phyloP scores from a whole-genome alignment of 495 filamentous ascomycete species.

The Lophium mytilinum region DNA sequence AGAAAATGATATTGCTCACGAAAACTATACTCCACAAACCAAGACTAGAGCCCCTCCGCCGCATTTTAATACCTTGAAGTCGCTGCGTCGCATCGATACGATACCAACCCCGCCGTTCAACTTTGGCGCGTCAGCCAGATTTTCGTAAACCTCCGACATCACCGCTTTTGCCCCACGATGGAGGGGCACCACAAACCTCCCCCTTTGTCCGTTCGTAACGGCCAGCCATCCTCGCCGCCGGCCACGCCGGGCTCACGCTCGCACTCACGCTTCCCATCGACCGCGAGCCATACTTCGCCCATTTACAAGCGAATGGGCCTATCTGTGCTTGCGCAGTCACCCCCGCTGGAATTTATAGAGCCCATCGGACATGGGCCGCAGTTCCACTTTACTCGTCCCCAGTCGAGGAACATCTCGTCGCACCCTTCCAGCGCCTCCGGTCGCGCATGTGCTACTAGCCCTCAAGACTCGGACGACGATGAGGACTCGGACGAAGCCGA shows the following conservation, averaged over 20 bases:
- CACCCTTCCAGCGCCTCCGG: slow-evolving; percentile 22
- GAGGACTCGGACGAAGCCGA: slow-evolving; percentile 12
- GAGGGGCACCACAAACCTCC: slow-evolving; percentile 11
- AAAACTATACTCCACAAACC: slow-evolving; percentile 15
- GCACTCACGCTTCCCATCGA: slow-evolving; percentile 21
- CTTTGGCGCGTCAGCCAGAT: background rate
- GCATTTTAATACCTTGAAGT: slow-evolving; percentile 18
- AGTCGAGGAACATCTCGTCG: slow-evolving; percentile 20
- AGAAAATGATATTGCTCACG: slow-evolving; percentile 26
- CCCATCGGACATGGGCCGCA: slow-evolving; percentile 22
- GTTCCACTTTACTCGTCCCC: slow-evolving; percentile 23
- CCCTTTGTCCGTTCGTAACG: slow-evolving; percentile 8
- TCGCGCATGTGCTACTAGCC: slow-evolving; percentile 9
- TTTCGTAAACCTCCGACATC: slow-evolving; percentile 8
- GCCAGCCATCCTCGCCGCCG: slow-evolving; percentile 23
- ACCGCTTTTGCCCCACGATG: slow-evolving; percentile 11
- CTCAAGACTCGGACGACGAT: slow-evolving; percentile 18
- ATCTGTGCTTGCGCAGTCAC: slow-evolving; percentile 18
- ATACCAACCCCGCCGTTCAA: background rate
- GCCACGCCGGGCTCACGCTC: slow-evolving; percentile 21
- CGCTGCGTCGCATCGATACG: background rate
- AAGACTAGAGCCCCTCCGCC: slow-evolving; percentile 8
- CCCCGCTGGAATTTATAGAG: slow-evolving; percentile 22
- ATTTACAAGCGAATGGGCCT: slow-evolving; percentile 25
- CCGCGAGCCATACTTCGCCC: slow-evolving; percentile 25